Base-by-base conservation (phyloP, 2,329 filamentous ascomycete genomes). In the Colletotrichum spaethianum region DNA sequence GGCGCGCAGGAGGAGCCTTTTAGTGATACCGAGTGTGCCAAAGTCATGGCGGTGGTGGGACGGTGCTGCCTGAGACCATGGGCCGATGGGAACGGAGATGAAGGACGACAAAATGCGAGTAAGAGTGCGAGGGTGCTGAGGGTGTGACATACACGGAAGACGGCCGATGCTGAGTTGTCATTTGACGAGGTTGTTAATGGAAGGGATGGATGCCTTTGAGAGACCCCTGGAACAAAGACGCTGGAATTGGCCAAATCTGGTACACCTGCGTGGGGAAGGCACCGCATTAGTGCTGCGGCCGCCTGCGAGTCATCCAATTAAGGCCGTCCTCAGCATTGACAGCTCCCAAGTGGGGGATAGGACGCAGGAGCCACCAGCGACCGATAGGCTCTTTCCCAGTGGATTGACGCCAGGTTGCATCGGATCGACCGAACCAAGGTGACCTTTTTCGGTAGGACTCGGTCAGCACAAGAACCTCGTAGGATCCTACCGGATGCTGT, bases 301-400 rank as follows among this genome's bases (percentile, higher is more conserved):
- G 46, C 60, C 67, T 71, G 55, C 70, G 63, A 67, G 56, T 61
- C 61, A 73, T 62, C 70, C 55, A 70, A 59, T 73, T 31, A 61
- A 52, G 62, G 38, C 50, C 36, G 56, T 26, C 36, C 42, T 48
- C 48, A 71, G 70, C 70, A 71, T 57, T 56, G 70, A 72, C 60
- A 64, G 65, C 60, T 72, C 38, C 16, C 28, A 52, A 59, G 53
- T 26, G 36, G 44, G 20, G 38, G 16, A 26, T n/a, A 12, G n/a
- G 8, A 42, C 31, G 20, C 28, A 46, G 64, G 20, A 40, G 53
- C 40, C 33, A 57, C 33, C 14, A 9, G 28, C 26, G 14, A 6
- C 63, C 28, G 28, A 57, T 46, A 57, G 52, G 36, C 46, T 63
- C 20, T 28, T 53, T 63, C 36, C 11, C 8, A 50, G 44, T 4